phyloP scores from a whole-genome alignment of 345 rosid genomes.

The Noccaea bulbosa region DNA sequence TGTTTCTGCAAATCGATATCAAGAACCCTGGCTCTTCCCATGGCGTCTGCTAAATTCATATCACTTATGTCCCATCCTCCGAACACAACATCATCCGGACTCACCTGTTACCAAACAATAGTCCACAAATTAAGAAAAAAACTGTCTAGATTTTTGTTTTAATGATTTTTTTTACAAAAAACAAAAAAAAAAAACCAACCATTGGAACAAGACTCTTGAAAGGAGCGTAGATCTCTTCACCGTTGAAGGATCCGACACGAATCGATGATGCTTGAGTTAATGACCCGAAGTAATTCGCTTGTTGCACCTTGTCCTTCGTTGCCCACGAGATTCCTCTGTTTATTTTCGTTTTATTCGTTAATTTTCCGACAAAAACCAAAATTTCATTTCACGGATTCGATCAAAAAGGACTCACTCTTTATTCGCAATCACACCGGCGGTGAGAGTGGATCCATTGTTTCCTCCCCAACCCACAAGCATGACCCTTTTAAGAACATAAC shows the following conservation, averaged over 20 bases:
- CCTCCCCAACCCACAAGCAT: constrained; percentile 99
- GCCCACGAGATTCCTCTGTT: constrained; percentile 99
- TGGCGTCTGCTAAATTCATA: constrained; percentile 96
- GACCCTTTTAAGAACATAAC: constrained; percentile 53
- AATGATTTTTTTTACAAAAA: background rate
- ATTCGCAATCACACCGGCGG: constrained; percentile 90
- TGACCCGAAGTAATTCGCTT: constrained; percentile 95
- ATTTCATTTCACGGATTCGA: constrained; percentile 5
- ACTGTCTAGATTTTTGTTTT: background rate
- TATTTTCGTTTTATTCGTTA: background rate
- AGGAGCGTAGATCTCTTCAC: constrained; percentile 98
- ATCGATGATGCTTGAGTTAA: constrained; percentile 92
- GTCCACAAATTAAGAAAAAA: background rate
- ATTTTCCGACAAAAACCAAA: constrained; percentile 16
- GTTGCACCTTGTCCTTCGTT: constrained; percentile 96
- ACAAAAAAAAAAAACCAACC: constrained; percentile 49
- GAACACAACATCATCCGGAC: constrained; percentile 87
- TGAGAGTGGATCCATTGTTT: constrained; percentile 91
- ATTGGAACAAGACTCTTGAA: constrained; percentile 97
- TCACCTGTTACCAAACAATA: constrained; percentile 47
- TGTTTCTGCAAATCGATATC: constrained; percentile 96
- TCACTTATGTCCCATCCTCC: constrained; percentile 99
- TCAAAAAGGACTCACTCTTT: constrained; percentile 64
- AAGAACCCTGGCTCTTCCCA: constrained; percentile 90
- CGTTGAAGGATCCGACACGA: constrained; percentile 91